These are phyloP conservation scores for Citrus sp. DNA, from an alignment of 345 rosid genomes.

Conservation along the genomic window DNA sequence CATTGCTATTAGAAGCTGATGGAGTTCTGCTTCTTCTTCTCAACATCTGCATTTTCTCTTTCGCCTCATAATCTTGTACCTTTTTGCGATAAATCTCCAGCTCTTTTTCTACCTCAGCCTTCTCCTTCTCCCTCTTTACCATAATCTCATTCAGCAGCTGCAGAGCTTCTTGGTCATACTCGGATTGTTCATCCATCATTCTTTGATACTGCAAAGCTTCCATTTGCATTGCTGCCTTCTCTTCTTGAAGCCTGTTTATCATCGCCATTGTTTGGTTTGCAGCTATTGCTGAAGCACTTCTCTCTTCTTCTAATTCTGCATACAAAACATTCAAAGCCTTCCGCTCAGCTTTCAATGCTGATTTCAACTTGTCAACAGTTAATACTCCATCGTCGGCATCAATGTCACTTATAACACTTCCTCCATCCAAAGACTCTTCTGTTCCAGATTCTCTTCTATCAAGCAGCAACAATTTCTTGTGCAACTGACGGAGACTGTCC, in stretches of 20 bases:
- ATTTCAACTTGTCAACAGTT: constrained; percentile 62
- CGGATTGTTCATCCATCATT: constrained; percentile 98
- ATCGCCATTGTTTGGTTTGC: constrained; percentile 98
- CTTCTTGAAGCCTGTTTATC: constrained; percentile 97
- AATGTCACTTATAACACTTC: constrained; percentile 49
- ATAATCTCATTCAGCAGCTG: constrained; percentile 82
- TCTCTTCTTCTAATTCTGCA: constrained; percentile 89
- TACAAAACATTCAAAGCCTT: constrained; percentile 67
- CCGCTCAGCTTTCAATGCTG: constrained; percentile 57
- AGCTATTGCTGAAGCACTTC: constrained; percentile 88
- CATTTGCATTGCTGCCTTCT: constrained; percentile 99
- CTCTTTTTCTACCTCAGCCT: constrained; percentile 72
- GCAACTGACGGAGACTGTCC: constrained; percentile 53
- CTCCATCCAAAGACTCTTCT: constrained; percentile 72
- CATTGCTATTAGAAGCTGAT: constrained; percentile 62
- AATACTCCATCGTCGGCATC: constrained; percentile 51
- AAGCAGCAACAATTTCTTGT: constrained; percentile 50
- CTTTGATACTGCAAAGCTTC: constrained; percentile 97
- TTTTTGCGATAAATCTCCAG: constrained; percentile 59
- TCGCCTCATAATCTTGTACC: constrained; percentile 66
- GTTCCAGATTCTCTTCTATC: constrained; percentile 48
- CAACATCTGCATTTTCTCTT: constrained; percentile 49
- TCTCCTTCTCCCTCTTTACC: constrained; percentile 82
- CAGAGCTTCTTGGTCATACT: constrained; percentile 96
- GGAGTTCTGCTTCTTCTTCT: constrained; percentile 54